Conservation (phyloP, 257 asterid genomes). For the Solanum peruvianum region DNA sequence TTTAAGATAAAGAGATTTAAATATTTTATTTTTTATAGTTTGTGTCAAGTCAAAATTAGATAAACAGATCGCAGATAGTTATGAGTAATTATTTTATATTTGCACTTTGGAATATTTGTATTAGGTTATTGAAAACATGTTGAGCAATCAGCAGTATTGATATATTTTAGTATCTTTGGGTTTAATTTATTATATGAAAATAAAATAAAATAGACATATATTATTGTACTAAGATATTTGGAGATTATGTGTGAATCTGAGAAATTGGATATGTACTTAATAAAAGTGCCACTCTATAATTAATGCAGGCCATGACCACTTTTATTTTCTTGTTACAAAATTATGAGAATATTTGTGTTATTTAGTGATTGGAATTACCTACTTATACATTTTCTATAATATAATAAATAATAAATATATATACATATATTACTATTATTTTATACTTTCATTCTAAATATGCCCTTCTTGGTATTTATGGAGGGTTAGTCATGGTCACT, state of each 20-base stretch:
- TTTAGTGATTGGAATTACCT: background rate
- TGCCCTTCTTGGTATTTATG: background rate
- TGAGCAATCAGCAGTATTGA: background rate
- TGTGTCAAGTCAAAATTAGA: background rate
- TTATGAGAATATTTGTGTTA: background rate
- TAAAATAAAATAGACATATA: background rate
- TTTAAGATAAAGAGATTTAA: background rate
- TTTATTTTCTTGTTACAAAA: background rate
- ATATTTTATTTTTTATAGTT: too few species aligned
- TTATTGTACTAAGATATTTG: background rate
- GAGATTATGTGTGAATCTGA: background rate
- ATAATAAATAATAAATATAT: background rate
- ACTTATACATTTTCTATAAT: background rate
- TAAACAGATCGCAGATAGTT: background rate
- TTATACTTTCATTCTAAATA: background rate
- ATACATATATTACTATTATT: background rate
- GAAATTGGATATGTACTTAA: background rate
- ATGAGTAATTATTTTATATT: background rate
- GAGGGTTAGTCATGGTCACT: background rate
- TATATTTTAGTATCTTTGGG: background rate
- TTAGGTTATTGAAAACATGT: background rate
- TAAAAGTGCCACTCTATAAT: background rate
- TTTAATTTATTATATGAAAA: background rate
- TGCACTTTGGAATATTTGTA: background rate
- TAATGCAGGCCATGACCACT: conserved; percentile 1